phyloP scores from a whole-genome alignment of 1,284 basidiomycete species.

The Athelia sp. region DNA sequence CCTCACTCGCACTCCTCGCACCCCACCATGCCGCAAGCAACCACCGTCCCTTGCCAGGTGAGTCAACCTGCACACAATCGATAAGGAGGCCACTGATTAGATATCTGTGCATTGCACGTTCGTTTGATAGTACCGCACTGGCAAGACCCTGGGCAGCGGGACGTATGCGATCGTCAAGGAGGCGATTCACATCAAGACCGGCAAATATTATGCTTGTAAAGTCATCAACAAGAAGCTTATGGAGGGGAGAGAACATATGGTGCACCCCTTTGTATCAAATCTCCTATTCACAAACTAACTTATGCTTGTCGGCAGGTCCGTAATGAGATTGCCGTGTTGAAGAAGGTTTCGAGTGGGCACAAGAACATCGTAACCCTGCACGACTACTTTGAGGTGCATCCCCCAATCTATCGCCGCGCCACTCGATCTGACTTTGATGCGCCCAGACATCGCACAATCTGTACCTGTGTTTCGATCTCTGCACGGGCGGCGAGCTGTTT shows the following conservation, averaged over 20 bases:
- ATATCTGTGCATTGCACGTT: not conserved
- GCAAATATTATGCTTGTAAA: conserved; percentile 87
- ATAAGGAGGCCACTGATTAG: not conserved
- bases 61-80: not conserved
- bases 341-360: conserved; percentile 90
- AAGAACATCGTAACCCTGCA: conserved; percentile 86
- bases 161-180: conserved; percentile 93
- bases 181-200: conserved; percentile 93
- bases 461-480: conserved; percentile 94
- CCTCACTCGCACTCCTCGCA: not conserved
- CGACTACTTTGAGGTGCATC: conserved; percentile 91
- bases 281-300: conserved; percentile 3
- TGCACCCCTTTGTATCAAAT: conserved; percentile 27
- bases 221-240: conserved; percentile 98
- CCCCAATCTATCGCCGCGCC: not conserved
- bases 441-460: conserved; percentile 86
- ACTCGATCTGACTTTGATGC: conserved; percentile 3
- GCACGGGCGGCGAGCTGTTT: conserved; percentile 97
- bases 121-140: conserved; percentile 76
- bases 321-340: conserved; percentile 95
- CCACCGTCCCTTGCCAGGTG: not conserved
- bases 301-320: conserved; percentile 58
- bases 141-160: conserved; percentile 87
- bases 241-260: conserved; percentile 91
- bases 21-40: not conserved